Evolutionary conservation across 768 basidiomycete genomes (phyloP).

Genomic region (Rhodotorula sphaerocarpa): DNA sequence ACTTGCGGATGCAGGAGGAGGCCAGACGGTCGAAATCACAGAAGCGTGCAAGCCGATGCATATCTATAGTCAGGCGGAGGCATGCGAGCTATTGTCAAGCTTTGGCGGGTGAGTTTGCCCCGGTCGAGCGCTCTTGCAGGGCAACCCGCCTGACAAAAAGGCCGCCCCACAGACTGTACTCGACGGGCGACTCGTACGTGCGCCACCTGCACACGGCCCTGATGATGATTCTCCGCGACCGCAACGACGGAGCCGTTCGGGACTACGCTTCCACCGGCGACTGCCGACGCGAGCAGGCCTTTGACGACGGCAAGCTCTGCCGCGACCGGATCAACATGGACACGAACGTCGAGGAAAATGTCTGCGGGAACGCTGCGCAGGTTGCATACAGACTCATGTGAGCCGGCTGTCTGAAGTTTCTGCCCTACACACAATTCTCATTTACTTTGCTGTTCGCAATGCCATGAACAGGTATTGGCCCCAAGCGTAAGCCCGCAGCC

Average conservation of each 20-base stretch:
- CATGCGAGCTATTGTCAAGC: slow-evolving; percentile 14
- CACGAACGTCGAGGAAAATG: neutral
- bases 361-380: neutral
- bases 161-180: neutral
- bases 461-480: no score
- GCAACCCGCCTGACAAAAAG: neutral
- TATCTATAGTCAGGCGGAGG: slow-evolving; percentile 7
- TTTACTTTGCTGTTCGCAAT: no score
- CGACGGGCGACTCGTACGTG: slow-evolving; percentile 12
- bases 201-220: slow-evolving; percentile 13
- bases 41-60: neutral
- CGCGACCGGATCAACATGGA: neutral
- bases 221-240: slow-evolving; percentile 9
- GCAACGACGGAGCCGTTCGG: slow-evolving; percentile 7
- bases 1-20: neutral
- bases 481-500: no score
- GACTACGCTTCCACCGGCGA: neutral
- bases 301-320: slow-evolving; percentile 15
- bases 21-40: neutral
- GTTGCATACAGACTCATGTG: neutral
- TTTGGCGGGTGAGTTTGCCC: slow-evolving; percentile 9
- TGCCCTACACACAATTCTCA: no score
- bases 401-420: neutral
- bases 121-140: no score
- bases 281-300: slow-evolving; percentile 11